A percentile compares a stretch with the other conserved stretches of the same genome.
Evolutionary conservation across 2,329 filamentous ascomycete genomes (phyloP).

Genomic region (Ilyonectria sp.): DNA sequence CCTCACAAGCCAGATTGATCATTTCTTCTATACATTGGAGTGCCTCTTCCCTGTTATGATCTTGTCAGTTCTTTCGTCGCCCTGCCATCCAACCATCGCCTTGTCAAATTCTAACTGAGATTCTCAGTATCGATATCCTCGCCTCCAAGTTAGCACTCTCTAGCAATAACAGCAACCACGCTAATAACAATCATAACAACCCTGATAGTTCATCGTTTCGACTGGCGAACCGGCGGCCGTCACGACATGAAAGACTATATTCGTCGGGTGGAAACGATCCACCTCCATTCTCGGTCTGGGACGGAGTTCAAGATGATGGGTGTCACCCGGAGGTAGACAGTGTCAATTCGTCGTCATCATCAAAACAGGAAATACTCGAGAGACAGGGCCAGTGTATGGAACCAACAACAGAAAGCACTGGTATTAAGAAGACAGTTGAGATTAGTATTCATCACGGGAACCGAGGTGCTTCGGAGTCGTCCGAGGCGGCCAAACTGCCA

Average conservation of each 20-base stretch:
- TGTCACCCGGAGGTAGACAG: slow-evolving; percentile 26
- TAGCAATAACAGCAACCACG: slow-evolving; percentile 29
- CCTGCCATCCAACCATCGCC: background rate
- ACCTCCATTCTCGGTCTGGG: slow-evolving; percentile 31
- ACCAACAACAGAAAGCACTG: slow-evolving; percentile 22
- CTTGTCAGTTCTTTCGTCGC: slow-evolving; percentile 47
- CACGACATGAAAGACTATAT: slow-evolving; percentile 16
- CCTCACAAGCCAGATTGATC: slow-evolving; percentile 56
- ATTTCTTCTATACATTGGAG: slow-evolving; percentile 58
- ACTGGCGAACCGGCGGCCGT: slow-evolving; percentile 26
- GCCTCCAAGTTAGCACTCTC: slow-evolving; percentile 50
- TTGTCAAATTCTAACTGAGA: background rate
- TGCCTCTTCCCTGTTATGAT: slow-evolving; percentile 59
- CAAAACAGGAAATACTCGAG: slow-evolving; percentile 29
- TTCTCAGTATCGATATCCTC: slow-evolving; percentile 50
- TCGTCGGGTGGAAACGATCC: slow-evolving; percentile 30
- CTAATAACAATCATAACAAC: slow-evolving; percentile 8
- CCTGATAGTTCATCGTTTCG: slow-evolving; percentile 32
- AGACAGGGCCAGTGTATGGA: slow-evolving; percentile 6
- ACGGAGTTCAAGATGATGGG: slow-evolving; percentile 29
- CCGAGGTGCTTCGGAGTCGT: slow-evolving; percentile 12
- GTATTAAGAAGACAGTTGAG: slow-evolving; percentile 42
- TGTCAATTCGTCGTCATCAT: slow-evolving; percentile 24
- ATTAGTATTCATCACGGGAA: slow-evolving; percentile 27
- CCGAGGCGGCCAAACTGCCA: slow-evolving; percentile 5